Base-by-base conservation (phyloP, 2,329 filamentous ascomycete genomes). In the Acarospora socialis region DNA sequence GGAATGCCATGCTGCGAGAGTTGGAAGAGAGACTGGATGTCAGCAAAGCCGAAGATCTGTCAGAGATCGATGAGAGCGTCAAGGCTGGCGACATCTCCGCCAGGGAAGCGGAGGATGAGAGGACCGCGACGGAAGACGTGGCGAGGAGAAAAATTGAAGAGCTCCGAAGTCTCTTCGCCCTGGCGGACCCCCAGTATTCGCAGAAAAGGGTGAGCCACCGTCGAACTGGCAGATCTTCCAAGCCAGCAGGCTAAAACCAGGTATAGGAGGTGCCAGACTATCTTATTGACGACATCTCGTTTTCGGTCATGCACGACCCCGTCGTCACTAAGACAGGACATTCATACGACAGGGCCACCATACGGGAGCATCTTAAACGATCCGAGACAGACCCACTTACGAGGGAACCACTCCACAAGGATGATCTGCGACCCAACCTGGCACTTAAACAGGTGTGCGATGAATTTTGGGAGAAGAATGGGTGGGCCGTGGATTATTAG, bases 401-500 rank as follows among this genome's bases (percentile, higher is more conserved):
- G 1, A 66, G 87, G 24, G 77, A 84, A 40, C 73, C 78, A 0
- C 64, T 94, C 29, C 57, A 57, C 0, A 62, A 72, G 1, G 59
- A 64, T 2, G 83, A 94, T 26, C 54, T 95, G 33, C 66, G 84
- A 24, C 78, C 82, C 0, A 95, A 95, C 51, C 65, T 92, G 26
- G 78, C 70, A 1, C 61, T 95, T 36, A 82, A 77, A 52, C 70
- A 81, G 32, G 87, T 82, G 0, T 92, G 83, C 49, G 74, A 81
- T 27, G 81, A 90, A 43, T 95, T 92, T 46, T 60, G 94, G 36
- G 68, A 80, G 17, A 63, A 81, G 44, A 94, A 93, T 46, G 86
- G 83, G 7, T 93, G 90, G 81, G 83, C 84, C 1, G 84, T 81
- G 22, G 86, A 94, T 52, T 95, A n/a, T n/a, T n/a, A n/a, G 81